A percentile compares a stretch with the other conserved stretches of the same genome.
These are phyloP conservation scores for Aspergillus latus DNA, from an alignment of 2,329 filamentous ascomycete species.

Conservation along the genomic window DNA sequence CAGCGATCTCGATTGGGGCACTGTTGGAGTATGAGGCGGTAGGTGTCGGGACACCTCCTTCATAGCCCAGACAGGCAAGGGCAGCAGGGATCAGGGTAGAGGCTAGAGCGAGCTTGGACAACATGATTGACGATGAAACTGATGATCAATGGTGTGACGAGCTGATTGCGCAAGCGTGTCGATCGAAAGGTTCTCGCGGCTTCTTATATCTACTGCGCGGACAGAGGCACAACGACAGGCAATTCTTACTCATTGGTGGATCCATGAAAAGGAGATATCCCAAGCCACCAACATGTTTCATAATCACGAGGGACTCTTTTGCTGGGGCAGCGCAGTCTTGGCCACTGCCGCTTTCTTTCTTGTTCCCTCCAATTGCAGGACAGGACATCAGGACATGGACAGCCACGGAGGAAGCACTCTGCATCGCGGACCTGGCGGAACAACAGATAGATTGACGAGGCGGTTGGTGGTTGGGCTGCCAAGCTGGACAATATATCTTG, in stretches of 20 bases:
- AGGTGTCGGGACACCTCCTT: constrained; percentile 17
- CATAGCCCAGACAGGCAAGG: constrained; percentile 20
- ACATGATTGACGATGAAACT: constrained; percentile 6
- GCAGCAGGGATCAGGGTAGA: constrained; percentile 15
- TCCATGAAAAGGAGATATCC: constrained; percentile 1
- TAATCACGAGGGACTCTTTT: constrained; percentile 8
- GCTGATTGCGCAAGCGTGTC: constrained; percentile 9
- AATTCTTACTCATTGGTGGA: constrained; percentile 9
- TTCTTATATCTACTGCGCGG: constrained; percentile 1
- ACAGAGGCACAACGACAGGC: background rate
- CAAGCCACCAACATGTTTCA: constrained; percentile 4
- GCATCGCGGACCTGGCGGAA: background rate
- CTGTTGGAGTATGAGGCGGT: constrained; percentile 21
- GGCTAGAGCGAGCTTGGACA: constrained; percentile 9
- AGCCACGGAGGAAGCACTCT: background rate
- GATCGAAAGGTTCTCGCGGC: background rate
- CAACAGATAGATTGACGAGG: constrained; percentile 6
- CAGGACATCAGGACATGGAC: background rate
- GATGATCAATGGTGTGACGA: background rate
- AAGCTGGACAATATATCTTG: constrained; percentile 4
- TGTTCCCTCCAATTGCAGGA: constrained; percentile 10
- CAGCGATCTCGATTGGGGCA: constrained; percentile 42
- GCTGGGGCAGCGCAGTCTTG: constrained; percentile 1
- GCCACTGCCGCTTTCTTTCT: background rate
- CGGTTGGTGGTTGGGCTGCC: background rate